Evolutionary conservation across 306 rosid genomes (phyloP), one percentile per base, ranked within the genome.

Genomic region (Prinsepia uniflora): DNA sequence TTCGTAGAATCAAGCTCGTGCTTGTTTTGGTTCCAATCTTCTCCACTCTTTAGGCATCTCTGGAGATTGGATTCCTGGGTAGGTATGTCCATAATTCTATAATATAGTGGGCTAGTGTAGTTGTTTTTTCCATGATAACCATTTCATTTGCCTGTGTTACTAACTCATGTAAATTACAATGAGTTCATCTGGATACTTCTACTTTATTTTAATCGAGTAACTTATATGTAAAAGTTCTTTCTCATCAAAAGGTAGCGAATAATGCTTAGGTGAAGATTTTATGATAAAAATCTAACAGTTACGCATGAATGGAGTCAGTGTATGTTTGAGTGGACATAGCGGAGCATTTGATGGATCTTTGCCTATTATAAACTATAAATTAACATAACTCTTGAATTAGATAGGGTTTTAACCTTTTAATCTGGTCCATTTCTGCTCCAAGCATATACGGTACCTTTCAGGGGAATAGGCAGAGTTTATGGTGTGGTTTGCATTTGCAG

Each of bases 21-120:
- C 88, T 91, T 56, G 85, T 89, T 36, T 94, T 52, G 99, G 97
- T 81, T 91, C 99, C 49, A 97, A 94, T 86, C 90, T 94, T 53
- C 84, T 94, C 46, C 89, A 84, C 36, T 91, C 96, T 70, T 94
- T 90, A 70, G 68, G 81, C 62, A 77, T 79, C 79, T 96, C 97
- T 73, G 95, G 92, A 81, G 12, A 71, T 19, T 94, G 97, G 99
- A 80, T 86, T 60, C 82, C 46, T n/a, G n/a, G n/a, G n/a, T n/a
- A n/a, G n/a, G n/a, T n/a, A n/a, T n/a, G n/a, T n/a, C n/a, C n/a
- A n/a, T n/a, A n/a, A n/a, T n/a, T n/a, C n/a, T n/a, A n/a, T n/a
- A n/a, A n/a, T n/a, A n/a, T n/a, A n/a, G n/a, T n/a, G n/a, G n/a
- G n/a, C n/a, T n/a, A n/a, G n/a, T n/a, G n/a, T 56, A n/a, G 15